Evolutionary conservation across 106 monocot genomes (phyloP).

Genomic region (Acorus gramineus): DNA sequence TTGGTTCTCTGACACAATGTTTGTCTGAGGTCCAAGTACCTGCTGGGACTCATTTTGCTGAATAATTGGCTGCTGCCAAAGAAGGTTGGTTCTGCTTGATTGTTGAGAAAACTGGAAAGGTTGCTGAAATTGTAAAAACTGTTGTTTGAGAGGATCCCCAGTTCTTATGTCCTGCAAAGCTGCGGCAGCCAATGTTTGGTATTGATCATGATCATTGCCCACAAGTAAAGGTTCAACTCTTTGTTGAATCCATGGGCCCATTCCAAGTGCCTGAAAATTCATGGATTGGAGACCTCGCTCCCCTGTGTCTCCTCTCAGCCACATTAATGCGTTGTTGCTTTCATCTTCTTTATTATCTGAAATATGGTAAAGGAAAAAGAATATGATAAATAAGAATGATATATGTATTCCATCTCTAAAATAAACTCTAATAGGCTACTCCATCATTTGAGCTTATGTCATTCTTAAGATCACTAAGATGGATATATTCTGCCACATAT

Average conservation of each 20-base stretch:
- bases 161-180: constrained; percentile 55
- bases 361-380: not conserved
- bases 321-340: constrained; percentile 65
- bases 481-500: too few relatives aligned
- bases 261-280: constrained; percentile 55
- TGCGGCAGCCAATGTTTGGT: constrained; percentile 65
- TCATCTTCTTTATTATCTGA: constrained; percentile 44
- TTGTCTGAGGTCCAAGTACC: constrained; percentile 30
- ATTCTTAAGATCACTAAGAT: too few relatives aligned
- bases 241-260: constrained; percentile 50
- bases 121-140: constrained; percentile 58
- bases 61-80: constrained; percentile 49
- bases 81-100: constrained; percentile 21
- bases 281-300: constrained; percentile 45
- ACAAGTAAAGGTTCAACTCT: constrained; percentile 51
- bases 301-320: constrained; percentile 56
- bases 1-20: constrained; percentile 25
- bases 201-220: constrained; percentile 52
- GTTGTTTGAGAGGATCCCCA: constrained; percentile 53
- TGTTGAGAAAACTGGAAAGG: constrained; percentile 61
- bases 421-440: too few relatives aligned
- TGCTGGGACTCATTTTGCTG: constrained; percentile 47
- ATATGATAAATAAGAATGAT: too few relatives aligned
- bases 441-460: too few relatives aligned
- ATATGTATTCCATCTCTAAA: too few relatives aligned